Percentiles rank a stretch among this genome's conserved stretches.
Conservation (phyloP, 2,329 filamentous ascomycete species). For the Monosporascus sp. region DNA sequence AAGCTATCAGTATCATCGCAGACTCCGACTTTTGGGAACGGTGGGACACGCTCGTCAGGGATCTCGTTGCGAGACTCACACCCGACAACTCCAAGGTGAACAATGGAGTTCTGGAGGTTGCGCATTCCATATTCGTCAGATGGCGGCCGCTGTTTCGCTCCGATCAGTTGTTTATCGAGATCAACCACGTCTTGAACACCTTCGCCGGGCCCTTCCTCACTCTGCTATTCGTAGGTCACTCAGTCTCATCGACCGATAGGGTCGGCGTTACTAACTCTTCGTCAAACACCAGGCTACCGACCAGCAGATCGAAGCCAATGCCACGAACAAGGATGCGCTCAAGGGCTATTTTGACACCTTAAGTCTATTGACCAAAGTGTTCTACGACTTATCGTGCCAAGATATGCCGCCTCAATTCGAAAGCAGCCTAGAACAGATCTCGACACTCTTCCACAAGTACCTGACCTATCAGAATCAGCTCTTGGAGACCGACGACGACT, state of each 20-base stretch:
- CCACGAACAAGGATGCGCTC: conserved; percentile 68
- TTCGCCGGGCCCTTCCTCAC: conserved; percentile 81
- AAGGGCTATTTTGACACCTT: conserved; percentile 78
- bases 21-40: conserved; percentile 95
- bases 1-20: conserved; percentile 94
- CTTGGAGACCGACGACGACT: conserved; percentile 81
- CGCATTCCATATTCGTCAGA: conserved; percentile 94
- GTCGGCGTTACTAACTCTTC: not conserved
- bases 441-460: conserved; percentile 83
- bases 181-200: conserved; percentile 86
- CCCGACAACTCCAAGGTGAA: conserved; percentile 78
- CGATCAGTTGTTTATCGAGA: conserved; percentile 87
- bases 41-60: conserved; percentile 94
- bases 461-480: conserved; percentile 82
- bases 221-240: conserved; percentile 61
- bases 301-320: conserved; percentile 66
- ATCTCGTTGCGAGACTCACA: conserved; percentile 84
- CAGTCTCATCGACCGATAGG: not conserved
- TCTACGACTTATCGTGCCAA: conserved; percentile 96
- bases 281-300: conserved; percentile 52
- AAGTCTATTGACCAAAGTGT: conserved; percentile 82
- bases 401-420: conserved; percentile 94
- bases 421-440: conserved; percentile 74
- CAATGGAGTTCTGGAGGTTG: conserved; percentile 91
- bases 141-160: conserved; percentile 94